Conservation (phyloP, 2,329 filamentous ascomycete genomes). For the Fusarium globosum region DNA sequence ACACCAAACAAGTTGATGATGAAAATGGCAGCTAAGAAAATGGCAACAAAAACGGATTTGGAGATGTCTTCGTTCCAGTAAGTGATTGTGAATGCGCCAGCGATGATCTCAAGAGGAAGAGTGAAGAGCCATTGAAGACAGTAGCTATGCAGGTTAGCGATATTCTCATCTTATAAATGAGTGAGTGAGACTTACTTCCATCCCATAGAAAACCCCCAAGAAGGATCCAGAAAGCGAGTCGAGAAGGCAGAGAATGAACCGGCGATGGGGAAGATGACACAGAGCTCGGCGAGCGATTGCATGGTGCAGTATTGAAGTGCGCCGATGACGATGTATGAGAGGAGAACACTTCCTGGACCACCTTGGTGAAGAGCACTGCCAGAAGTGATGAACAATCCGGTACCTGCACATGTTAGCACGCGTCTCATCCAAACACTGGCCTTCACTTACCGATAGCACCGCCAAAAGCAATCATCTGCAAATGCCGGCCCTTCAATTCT, state of each 20-base stretch:
- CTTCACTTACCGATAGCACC: constrained; percentile 78
- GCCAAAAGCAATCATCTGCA: constrained; percentile 98
- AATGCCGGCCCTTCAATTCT: constrained; percentile 82
- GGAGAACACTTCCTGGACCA: constrained; percentile 80
- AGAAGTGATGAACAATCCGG: constrained; percentile 90
- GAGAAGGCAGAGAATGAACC: constrained; percentile 94
- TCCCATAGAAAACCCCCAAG: constrained; percentile 95
- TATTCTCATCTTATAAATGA: neutral
- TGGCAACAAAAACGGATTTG: constrained; percentile 80
- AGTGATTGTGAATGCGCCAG: constrained; percentile 83
- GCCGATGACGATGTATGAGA: constrained; percentile 82
- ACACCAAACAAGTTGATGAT: constrained; percentile 89
- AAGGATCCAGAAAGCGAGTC: constrained; percentile 92
- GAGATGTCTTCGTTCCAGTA: constrained; percentile 78
- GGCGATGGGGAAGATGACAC: constrained; percentile 88
- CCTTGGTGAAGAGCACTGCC: constrained; percentile 76
- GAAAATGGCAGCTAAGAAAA: constrained; percentile 82
- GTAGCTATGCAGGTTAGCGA: constrained; percentile 64
- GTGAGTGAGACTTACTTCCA: constrained; percentile 76
- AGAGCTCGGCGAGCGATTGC: constrained; percentile 90
- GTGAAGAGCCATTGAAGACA: constrained; percentile 89
- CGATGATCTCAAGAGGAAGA: constrained; percentile 86
- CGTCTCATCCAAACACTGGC: too few species aligned
- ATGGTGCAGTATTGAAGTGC: constrained; percentile 92
- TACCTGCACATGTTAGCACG: constrained; percentile 60